Percentiles rank a stretch among this genome's conserved stretches.
These are phyloP conservation scores for Dipodascopsis uninucleata DNA, from an alignment of 805 yeast genomes.

Conservation along the genomic window DNA sequence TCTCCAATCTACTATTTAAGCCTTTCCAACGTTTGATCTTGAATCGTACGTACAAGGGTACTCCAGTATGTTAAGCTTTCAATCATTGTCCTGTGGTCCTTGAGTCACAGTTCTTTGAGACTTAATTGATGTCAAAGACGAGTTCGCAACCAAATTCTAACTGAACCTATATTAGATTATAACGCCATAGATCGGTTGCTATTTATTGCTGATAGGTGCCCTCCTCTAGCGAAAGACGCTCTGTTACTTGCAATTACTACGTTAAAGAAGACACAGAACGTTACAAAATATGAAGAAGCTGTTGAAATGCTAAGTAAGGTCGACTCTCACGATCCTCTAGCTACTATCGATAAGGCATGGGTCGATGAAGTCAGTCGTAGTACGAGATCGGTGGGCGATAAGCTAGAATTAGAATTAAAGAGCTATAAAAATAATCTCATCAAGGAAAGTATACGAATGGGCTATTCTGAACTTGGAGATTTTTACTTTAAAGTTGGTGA, in stretches of 20 bases:
- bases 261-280: conserved; percentile 14
- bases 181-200: conserved; percentile 20
- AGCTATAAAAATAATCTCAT: conserved; percentile 24
- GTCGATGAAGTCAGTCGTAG: conserved; percentile 4
- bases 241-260: conserved; percentile 16
- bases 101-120: too few species aligned
- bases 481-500: conserved; percentile 19
- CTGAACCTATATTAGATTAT: conserved; percentile 8
- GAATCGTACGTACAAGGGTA: conserved; percentile 23
- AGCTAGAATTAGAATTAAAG: conserved; percentile 23
- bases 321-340: conserved; percentile 5
- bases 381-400: conserved; percentile 11
- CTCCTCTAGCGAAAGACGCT: conserved; percentile 14
- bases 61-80: conserved; percentile 11
- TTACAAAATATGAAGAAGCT: conserved; percentile 15
- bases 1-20: background rate
- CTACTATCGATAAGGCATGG: conserved; percentile 17
- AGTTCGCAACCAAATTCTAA: background rate
- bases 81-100: too few species aligned
- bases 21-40: conserved; percentile 18
- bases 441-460: conserved; percentile 27
- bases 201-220: conserved; percentile 23
- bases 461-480: conserved; percentile 24
- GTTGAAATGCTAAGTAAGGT: conserved; percentile 5
- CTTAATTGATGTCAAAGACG: background rate